Conservation (phyloP, 1,139 yeast species). For the Sugiyamaella grinbergsii region DNA sequence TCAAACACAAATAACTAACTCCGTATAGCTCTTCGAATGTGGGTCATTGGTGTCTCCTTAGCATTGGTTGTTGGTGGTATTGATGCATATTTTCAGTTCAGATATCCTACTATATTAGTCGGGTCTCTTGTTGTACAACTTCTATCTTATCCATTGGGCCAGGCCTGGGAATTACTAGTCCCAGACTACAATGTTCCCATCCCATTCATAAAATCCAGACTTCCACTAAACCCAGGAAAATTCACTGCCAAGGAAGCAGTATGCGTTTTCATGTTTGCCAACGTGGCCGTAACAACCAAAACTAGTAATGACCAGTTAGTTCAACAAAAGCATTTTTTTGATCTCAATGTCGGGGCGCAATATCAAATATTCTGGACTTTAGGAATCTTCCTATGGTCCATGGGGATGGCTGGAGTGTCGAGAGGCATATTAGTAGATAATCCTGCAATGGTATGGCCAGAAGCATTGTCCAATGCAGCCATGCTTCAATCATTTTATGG, state of each 20-base stretch:
- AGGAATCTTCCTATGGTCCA: conserved; percentile 58
- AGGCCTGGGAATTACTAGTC: conserved; percentile 36
- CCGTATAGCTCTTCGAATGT: conserved; percentile 42
- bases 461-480: conserved; percentile 53
- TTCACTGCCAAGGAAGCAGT: conserved; percentile 73
- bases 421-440: conserved; percentile 49
- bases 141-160: conserved; percentile 28
- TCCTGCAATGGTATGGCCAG: conserved; percentile 55
- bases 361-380: conserved; percentile 51
- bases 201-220: conserved; percentile 42
- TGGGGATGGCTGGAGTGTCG: conserved; percentile 57
- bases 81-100: conserved; percentile 55
- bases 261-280: conserved; percentile 52
- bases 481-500: conserved; percentile 36
- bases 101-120: conserved; percentile 52
- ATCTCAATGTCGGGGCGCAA: conserved; percentile 34
- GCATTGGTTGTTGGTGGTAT: conserved; percentile 50
- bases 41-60: conserved; percentile 45
- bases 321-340: conserved; percentile 38
- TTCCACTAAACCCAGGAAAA: conserved; percentile 58
- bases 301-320: conserved; percentile 42
- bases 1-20: conserved; percentile 1
- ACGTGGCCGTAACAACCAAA: conserved; percentile 49
- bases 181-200: conserved; percentile 53
- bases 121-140: conserved; percentile 52